Percentiles rank a stretch among this genome's conserved stretches.
phyloP scores from a whole-genome alignment of 2,329 filamentous ascomycete genomes.

The Ceratocystis albifundus region DNA sequence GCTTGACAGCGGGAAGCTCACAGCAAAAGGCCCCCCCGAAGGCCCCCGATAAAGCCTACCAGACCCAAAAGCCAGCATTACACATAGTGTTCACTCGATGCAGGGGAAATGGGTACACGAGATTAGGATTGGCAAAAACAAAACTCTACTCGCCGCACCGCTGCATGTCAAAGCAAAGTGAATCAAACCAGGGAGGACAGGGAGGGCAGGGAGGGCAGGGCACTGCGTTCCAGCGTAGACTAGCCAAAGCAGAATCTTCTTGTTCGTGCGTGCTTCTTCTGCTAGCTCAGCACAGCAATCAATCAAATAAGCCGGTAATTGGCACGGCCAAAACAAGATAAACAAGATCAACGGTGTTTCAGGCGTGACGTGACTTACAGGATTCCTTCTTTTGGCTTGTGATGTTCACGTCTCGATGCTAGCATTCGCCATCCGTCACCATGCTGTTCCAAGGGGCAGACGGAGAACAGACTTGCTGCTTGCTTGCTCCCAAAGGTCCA shows the following conservation, averaged over 20 bases:
- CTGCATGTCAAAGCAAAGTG: slow-evolving; percentile 3
- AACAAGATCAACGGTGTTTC: slow-evolving; percentile 5
- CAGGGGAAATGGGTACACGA: neutral
- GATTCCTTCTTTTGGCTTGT: neutral
- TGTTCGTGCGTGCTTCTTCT: neutral
- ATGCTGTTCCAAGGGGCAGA: neutral
- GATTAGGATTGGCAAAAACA: slow-evolving; percentile 11
- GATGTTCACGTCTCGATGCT: neutral
- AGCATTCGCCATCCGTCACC: neutral
- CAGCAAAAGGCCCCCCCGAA: neutral
- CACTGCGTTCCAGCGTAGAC: neutral
- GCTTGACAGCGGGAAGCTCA: neutral
- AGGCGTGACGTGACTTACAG: neutral
- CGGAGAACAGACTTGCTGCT: no score
- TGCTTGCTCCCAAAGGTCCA: no score
- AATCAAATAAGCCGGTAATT: neutral
- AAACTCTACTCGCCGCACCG: neutral
- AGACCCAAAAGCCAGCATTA: neutral
- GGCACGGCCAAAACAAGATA: neutral
- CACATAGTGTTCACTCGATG: neutral
- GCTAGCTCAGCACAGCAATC: neutral
- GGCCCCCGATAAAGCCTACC: no score
- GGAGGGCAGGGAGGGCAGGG: neutral
- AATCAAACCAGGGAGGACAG: neutral
- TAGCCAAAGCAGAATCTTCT: neutral